phyloP scores from a whole-genome alignment of 2,329 filamentous ascomycete species.

The Aureobasidium vineae region DNA sequence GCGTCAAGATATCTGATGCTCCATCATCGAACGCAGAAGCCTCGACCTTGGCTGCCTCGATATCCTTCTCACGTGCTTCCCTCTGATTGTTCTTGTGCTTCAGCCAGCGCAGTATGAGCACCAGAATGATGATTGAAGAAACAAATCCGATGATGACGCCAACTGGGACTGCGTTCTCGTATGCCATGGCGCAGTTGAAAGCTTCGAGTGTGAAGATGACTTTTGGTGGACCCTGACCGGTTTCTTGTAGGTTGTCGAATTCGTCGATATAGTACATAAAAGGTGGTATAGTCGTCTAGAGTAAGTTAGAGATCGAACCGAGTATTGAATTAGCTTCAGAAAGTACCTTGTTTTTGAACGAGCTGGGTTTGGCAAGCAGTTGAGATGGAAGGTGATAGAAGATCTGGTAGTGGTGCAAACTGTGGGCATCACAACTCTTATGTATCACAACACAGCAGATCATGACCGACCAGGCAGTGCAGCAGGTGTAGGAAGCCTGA shows the following conservation, averaged over 20 bases:
- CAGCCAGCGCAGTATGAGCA: slow-evolving; percentile 8
- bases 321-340: neutral
- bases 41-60: slow-evolving; percentile 10
- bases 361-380: neutral
- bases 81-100: slow-evolving; percentile 14
- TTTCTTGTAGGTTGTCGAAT: neutral
- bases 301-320: neutral
- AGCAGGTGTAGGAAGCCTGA: slow-evolving; percentile 19
- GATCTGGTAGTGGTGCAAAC: neutral
- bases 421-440: slow-evolving; percentile 8
- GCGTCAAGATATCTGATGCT: slow-evolving; percentile 6
- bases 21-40: slow-evolving; percentile 12
- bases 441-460: neutral
- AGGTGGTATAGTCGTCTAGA: neutral
- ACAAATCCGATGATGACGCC: slow-evolving; percentile 15
- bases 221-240: neutral
- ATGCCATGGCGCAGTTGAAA: slow-evolving; percentile 14
- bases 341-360: neutral
- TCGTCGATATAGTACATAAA: slow-evolving; percentile 6
- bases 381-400: neutral
- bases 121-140: neutral
- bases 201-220: neutral
- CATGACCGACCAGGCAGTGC: slow-evolving; percentile 5
- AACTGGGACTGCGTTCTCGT: slow-evolving; percentile 12
- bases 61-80: slow-evolving; percentile 7